Evolutionary conservation across 2,329 filamentous ascomycete species (phyloP).

Genomic region (Neurospora sp.): DNA sequence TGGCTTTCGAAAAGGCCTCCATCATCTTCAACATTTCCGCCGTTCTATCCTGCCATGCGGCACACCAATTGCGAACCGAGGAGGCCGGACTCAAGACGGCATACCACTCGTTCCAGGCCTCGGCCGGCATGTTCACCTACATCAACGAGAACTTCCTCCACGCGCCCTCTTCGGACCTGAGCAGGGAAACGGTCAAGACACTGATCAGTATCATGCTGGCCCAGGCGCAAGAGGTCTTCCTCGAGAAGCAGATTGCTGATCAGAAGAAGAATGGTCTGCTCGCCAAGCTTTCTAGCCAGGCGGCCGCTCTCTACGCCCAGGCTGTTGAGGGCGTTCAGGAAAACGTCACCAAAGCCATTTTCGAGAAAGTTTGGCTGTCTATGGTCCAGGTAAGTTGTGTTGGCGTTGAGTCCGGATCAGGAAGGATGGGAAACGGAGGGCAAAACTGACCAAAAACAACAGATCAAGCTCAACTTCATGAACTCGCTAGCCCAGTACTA

Average conservation of each 20-base stretch:
- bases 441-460: slow-evolving; percentile 3
- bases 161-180: slow-evolving; percentile 91
- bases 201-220: slow-evolving; percentile 88
- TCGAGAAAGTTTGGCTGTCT: slow-evolving; percentile 87
- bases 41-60: slow-evolving; percentile 90
- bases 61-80: slow-evolving; percentile 82
- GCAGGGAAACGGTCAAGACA: slow-evolving; percentile 89
- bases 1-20: slow-evolving; percentile 96
- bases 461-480: slow-evolving; percentile 74
- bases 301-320: slow-evolving; percentile 78
- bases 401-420: neutral
- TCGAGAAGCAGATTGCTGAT: slow-evolving; percentile 91
- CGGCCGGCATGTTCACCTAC: slow-evolving; percentile 98
- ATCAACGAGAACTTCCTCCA: slow-evolving; percentile 99
- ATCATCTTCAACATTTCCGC: slow-evolving; percentile 99
- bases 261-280: slow-evolving; percentile 86
- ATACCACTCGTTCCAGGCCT: slow-evolving; percentile 96
- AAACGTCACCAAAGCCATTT: slow-evolving; percentile 81
- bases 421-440: neutral
- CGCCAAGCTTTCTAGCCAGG: slow-evolving; percentile 87
- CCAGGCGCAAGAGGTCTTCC: slow-evolving; percentile 92
- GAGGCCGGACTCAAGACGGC: slow-evolving; percentile 90
- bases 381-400: slow-evolving; percentile 59
- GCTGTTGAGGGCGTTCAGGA: slow-evolving; percentile 85
- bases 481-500: slow-evolving; percentile 85